Evolutionary conservation across 2,329 filamentous ascomycete genomes (phyloP).

Genomic region (Trichoderma sp.): DNA sequence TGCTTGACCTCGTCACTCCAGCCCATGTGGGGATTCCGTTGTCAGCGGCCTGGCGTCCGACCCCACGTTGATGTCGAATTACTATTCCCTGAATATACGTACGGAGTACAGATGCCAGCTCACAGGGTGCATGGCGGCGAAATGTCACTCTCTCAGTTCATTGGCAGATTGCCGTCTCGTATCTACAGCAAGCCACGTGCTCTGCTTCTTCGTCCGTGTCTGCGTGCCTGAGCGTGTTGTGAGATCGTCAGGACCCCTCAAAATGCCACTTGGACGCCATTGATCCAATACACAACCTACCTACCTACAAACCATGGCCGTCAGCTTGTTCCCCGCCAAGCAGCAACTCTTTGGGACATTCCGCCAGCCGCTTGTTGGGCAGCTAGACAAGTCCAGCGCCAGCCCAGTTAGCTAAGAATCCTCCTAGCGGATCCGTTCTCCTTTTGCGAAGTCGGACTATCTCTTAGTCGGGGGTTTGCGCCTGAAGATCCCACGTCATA

Average conservation of each 20-base stretch:
- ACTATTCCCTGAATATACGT: neutral
- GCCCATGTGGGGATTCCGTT: constrained; percentile 8
- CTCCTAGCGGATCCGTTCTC: constrained; percentile 4
- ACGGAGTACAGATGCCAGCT: neutral
- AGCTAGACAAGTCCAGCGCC: neutral
- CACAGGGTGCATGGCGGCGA: neutral
- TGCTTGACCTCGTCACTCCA: neutral
- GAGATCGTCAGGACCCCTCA: neutral
- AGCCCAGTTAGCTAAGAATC: neutral
- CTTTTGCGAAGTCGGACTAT: constrained; percentile 1
- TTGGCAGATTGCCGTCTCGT: neutral
- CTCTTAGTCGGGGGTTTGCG: neutral
- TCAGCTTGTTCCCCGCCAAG: neutral
- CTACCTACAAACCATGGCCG: too few species aligned
- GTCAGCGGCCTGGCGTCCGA: neutral
- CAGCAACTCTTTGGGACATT: neutral
- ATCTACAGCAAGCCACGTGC: neutral
- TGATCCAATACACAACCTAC: too few species aligned
- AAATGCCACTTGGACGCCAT: neutral
- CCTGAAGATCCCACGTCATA: constrained; percentile 17
- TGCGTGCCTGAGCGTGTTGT: neutral
- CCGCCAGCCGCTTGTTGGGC: constrained; percentile 9
- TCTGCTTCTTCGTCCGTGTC: neutral
- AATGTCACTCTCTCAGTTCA: neutral
- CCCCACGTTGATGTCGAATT: neutral